Conservation (phyloP, 495 filamentous ascomycete species). For the Hypoxylon crocopeplum region DNA sequence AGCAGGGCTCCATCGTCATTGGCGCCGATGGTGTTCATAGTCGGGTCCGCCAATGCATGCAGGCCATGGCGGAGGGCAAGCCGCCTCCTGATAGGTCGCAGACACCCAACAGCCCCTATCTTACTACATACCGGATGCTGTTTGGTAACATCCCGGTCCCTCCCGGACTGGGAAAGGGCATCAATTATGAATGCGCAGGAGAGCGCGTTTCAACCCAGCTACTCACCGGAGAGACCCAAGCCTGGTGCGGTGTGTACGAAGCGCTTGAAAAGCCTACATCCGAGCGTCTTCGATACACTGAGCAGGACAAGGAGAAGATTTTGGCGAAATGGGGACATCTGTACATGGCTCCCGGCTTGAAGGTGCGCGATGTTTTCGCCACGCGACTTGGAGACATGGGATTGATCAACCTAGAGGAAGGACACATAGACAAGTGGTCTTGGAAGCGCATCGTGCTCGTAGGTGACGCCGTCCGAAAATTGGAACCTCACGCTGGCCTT, state of each 20-base stretch:
- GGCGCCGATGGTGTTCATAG: slow-evolving; percentile 62
- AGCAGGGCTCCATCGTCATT: slow-evolving; percentile 56
- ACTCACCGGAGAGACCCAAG: slow-evolving; percentile 30
- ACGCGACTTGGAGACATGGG: slow-evolving; percentile 21
- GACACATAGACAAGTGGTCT: slow-evolving; percentile 46
- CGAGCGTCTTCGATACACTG: slow-evolving; percentile 47
- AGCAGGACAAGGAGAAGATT: slow-evolving; percentile 43
- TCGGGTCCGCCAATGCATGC: slow-evolving; percentile 51
- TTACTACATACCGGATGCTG: slow-evolving; percentile 39
- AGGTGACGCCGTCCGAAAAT: slow-evolving; percentile 55
- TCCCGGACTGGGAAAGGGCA: slow-evolving; percentile 20
- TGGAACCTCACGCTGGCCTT: slow-evolving; percentile 47
- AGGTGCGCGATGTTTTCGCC: slow-evolving; percentile 48
- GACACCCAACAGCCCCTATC: slow-evolving; percentile 37
- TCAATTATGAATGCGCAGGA: slow-evolving; percentile 25
- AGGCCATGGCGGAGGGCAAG: slow-evolving; percentile 40
- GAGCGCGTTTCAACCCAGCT: slow-evolving; percentile 36
- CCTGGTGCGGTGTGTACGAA: slow-evolving; percentile 50
- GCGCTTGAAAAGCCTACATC: slow-evolving; percentile 50
- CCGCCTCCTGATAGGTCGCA: slow-evolving; percentile 27
- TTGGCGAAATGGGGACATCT: slow-evolving; percentile 40
- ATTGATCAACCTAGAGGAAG: slow-evolving; percentile 51
- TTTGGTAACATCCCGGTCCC: slow-evolving; percentile 37
- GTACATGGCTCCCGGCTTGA: slow-evolving; percentile 40
- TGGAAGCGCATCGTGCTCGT: slow-evolving; percentile 49